A percentile compares a stretch with the other conserved stretches of the same genome.
Evolutionary conservation across 108 stramenopile genomes (phyloP).

Genomic region (Skeletonema costatum): DNA sequence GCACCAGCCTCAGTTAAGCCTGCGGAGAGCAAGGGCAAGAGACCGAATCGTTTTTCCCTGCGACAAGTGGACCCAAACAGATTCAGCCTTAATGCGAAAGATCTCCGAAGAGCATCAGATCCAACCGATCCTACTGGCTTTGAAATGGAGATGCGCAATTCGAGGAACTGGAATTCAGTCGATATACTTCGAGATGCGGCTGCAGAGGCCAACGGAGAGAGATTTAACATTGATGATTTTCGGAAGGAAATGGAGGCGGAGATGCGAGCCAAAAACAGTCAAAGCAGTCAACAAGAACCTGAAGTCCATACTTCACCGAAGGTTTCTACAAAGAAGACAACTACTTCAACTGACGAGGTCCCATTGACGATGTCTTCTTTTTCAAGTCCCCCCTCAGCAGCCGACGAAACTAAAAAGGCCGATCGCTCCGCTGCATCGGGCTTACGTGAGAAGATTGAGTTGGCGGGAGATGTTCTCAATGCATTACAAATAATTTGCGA

Average conservation of each 20-base stretch:
- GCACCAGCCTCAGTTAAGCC: background rate
- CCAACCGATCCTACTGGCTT: background rate
- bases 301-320: background rate
- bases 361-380: background rate
- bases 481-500: background rate
- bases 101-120: background rate
- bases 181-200: constrained; percentile 6
- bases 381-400: background rate
- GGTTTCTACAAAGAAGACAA: background rate
- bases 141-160: background rate
- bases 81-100: background rate
- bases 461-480: background rate
- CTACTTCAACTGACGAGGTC: background rate
- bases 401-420: background rate
- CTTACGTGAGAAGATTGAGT: background rate
- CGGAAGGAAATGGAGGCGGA: background rate
- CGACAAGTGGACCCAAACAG: background rate
- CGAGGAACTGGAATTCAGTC: background rate
- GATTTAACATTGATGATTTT: background rate
- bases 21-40: background rate
- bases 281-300: background rate
- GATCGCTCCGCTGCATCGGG: background rate
- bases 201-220: constrained; percentile 3
- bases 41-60: background rate
- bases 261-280: background rate